Conservation (phyloP, 129 eudicot genomes). For the Flaveria bidentis region DNA sequence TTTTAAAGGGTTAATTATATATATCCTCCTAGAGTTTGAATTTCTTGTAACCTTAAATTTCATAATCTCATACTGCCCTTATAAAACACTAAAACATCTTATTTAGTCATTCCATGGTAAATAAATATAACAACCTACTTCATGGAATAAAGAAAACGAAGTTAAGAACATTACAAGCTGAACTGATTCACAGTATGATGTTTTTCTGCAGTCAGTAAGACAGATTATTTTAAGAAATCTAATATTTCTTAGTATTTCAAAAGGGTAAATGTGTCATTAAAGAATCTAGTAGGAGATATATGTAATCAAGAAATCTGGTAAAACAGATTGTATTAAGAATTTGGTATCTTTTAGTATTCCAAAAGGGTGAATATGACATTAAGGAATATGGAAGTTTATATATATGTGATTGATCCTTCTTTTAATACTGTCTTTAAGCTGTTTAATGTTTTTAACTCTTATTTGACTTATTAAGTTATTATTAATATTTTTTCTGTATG, state of each 20-base stretch:
- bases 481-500: slow-evolving; percentile 27
- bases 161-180: neutral
- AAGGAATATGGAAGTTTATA: neutral
- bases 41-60: too few relatives aligned
- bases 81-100: neutral
- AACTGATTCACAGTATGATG: neutral
- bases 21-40: neutral
- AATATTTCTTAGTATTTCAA: neutral
- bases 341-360: neutral
- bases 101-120: neutral
- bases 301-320: neutral
- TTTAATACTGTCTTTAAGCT: neutral
- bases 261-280: neutral
- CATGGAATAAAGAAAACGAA: neutral
- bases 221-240: neutral
- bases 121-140: neutral
- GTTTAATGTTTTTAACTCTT: neutral
- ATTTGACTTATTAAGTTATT: neutral
- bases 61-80: neutral
- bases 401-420: neutral
- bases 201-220: neutral
- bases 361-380: neutral
- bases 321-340: too few relatives aligned
- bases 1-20: neutral
- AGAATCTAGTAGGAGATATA: neutral